Conservation (phyloP, 768 basidiomycete species). For the Panus rudis region DNA sequence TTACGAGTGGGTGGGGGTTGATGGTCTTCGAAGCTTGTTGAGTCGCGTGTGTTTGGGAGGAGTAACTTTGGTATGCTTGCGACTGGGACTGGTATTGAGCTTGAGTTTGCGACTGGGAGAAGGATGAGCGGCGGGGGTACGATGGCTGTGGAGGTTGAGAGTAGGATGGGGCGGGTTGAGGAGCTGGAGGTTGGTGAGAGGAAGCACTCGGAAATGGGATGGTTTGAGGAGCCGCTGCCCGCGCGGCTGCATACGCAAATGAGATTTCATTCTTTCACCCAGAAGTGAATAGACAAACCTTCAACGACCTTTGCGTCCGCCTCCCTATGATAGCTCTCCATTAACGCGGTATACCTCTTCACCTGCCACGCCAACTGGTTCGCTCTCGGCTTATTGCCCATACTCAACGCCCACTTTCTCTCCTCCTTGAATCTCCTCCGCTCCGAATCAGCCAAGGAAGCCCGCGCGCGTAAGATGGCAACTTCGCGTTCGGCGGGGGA, state of each 20-base stretch:
- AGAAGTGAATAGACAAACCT: constrained; percentile 33
- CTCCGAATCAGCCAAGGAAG: constrained; percentile 78
- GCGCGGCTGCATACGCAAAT: constrained; percentile 3
- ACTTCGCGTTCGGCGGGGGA: constrained; percentile 67
- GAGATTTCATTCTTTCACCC: neutral
- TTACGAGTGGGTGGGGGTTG: constrained; percentile 15
- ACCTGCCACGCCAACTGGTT: constrained; percentile 80
- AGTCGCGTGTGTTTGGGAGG: neutral
- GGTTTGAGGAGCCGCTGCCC: constrained; percentile 1
- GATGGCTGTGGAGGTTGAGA: neutral
- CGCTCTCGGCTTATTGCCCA: constrained; percentile 70
- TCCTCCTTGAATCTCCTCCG: constrained; percentile 80
- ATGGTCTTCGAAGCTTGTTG: neutral
- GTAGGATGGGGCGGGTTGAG: neutral
- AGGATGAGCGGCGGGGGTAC: neutral
- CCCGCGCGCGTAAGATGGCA: constrained; percentile 67
- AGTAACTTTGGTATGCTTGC: neutral
- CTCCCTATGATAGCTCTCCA: constrained; percentile 75
- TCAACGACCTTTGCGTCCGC: constrained; percentile 64
- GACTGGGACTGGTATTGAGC: neutral
- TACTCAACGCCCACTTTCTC: constrained; percentile 77
- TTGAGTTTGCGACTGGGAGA: neutral
- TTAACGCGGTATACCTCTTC: constrained; percentile 70
- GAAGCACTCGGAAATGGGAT: neutral
- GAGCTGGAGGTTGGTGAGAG: neutral